Conservation (phyloP, 768 basidiomycete species). For the Mycena pura region DNA sequence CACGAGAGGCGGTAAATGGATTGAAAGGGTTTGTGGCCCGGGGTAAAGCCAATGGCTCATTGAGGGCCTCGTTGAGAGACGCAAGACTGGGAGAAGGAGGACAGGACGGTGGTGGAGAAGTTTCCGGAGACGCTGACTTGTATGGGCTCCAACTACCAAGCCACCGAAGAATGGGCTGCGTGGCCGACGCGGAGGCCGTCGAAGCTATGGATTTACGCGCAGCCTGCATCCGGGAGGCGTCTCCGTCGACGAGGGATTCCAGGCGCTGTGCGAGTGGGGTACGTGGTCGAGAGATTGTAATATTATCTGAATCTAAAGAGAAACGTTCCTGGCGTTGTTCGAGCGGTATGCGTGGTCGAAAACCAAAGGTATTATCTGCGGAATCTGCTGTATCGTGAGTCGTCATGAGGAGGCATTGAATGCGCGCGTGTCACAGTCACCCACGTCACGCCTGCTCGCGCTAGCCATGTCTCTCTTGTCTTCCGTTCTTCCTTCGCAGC, state of each 20-base stretch:
- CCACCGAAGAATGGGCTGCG: constrained; percentile 54
- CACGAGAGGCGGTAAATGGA: constrained; percentile 38
- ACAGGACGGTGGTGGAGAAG: constrained; percentile 42
- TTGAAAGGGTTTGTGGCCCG: constrained; percentile 51
- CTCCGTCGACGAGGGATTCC: constrained; percentile 26
- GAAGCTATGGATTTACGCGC: constrained; percentile 5
- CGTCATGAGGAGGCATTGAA: too few species aligned
- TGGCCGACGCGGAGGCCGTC: constrained; percentile 21
- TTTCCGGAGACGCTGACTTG: constrained; percentile 28
- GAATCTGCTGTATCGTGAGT: too few species aligned
- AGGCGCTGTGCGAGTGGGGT: constrained; percentile 30
- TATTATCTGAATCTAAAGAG: constrained; percentile 18
- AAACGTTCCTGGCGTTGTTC: too few species aligned
- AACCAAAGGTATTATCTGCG: too few species aligned
- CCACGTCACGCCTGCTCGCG: constrained; percentile 58
- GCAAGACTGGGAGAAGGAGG: constrained; percentile 49
- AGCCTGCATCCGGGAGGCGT: constrained; percentile 8
- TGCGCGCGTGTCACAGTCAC: constrained; percentile 54
- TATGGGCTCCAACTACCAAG: constrained; percentile 40
- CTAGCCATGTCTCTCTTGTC: neutral
- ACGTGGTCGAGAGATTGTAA: constrained; percentile 25
- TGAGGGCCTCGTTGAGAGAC: constrained; percentile 53
- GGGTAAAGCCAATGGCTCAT: constrained; percentile 50
- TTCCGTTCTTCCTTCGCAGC: constrained; percentile 40
- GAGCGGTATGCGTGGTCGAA: too few species aligned